Conservation (phyloP, 2,329 filamentous ascomycete species). For the Berkeleyomyces basicola region DNA sequence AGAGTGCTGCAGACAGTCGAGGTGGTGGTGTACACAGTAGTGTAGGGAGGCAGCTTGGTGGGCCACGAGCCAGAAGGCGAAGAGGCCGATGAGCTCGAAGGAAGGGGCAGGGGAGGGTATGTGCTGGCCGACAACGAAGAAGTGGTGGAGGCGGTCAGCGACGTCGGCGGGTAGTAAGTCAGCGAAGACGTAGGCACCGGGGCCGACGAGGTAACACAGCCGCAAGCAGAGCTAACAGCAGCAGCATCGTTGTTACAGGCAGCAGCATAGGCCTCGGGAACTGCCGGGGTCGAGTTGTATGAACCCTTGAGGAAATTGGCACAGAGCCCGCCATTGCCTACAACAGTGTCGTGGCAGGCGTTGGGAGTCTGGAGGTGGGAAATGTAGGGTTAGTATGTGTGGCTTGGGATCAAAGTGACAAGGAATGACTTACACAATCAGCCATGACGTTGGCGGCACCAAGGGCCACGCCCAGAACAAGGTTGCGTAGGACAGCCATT, state of each 20-base stretch:
- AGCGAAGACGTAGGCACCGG: neutral
- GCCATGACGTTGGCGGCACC: neutral
- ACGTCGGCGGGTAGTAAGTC: neutral
- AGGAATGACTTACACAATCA: slow-evolving; percentile 6
- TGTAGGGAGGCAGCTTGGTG: slow-evolving; percentile 20
- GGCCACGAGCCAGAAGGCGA: slow-evolving; percentile 4
- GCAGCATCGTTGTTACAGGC: slow-evolving; percentile 26
- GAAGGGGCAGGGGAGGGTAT: neutral
- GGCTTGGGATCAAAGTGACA: neutral
- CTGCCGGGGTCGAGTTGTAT: slow-evolving; percentile 16
- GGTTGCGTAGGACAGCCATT: slow-evolving; percentile 9
- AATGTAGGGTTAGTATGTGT: neutral
- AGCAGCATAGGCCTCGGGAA: slow-evolving; percentile 18
- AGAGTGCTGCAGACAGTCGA: slow-evolving; percentile 40
- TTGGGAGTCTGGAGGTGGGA: neutral
- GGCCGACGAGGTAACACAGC: slow-evolving; percentile 38
- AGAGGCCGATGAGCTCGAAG: neutral
- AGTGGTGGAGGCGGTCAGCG: neutral
- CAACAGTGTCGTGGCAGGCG: slow-evolving; percentile 15
- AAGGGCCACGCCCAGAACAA: slow-evolving; percentile 5
- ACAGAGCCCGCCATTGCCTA: slow-evolving; percentile 21
- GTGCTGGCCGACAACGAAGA: neutral
- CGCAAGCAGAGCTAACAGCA: slow-evolving; percentile 46
- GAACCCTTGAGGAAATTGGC: slow-evolving; percentile 15
- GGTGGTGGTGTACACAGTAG: slow-evolving; percentile 39